phyloP scores from a whole-genome alignment of 2,329 filamentous ascomycete species.

The Fusarium chaquense region DNA sequence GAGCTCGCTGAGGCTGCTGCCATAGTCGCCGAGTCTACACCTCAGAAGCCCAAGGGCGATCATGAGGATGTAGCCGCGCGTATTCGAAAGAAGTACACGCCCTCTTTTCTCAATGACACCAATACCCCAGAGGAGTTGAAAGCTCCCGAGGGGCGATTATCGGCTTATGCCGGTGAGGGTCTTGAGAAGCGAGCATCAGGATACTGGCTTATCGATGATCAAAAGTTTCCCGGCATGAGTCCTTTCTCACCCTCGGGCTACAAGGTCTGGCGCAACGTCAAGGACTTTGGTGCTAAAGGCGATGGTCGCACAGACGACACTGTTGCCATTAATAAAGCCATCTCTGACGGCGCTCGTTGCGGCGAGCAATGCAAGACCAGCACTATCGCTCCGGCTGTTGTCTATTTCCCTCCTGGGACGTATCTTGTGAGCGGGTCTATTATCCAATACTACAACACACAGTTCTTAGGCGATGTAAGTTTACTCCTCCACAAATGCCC shows the following conservation, averaged over 20 bases:
- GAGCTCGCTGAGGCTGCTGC: constrained; percentile 23
- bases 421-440: constrained; percentile 69
- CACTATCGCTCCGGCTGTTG: constrained; percentile 40
- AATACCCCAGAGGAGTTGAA: constrained; percentile 14
- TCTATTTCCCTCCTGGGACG: constrained; percentile 59
- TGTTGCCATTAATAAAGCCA: constrained; percentile 63
- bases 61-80: constrained; percentile 12
- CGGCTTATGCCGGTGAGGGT: constrained; percentile 6
- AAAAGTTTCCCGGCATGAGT: constrained; percentile 13
- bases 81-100: constrained; percentile 17
- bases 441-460: constrained; percentile 72
- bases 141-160: constrained; percentile 11
- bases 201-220: constrained; percentile 20
- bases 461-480: constrained; percentile 59
- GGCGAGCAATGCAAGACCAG: constrained; percentile 50
- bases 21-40: constrained; percentile 13
- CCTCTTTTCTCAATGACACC: constrained; percentile 13
- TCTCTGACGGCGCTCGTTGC: constrained; percentile 54
- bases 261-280: constrained; percentile 53
- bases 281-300: constrained; percentile 54
- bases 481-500: too few species aligned
- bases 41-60: constrained; percentile 17
- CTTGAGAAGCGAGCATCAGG: constrained; percentile 16
- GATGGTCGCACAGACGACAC: constrained; percentile 61
- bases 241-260: constrained; percentile 32